Evolutionary conservation across 2,329 filamentous ascomycete genomes (phyloP), one percentile per base, ranked within the genome.

Genomic region (Graphilbum sp.): DNA sequence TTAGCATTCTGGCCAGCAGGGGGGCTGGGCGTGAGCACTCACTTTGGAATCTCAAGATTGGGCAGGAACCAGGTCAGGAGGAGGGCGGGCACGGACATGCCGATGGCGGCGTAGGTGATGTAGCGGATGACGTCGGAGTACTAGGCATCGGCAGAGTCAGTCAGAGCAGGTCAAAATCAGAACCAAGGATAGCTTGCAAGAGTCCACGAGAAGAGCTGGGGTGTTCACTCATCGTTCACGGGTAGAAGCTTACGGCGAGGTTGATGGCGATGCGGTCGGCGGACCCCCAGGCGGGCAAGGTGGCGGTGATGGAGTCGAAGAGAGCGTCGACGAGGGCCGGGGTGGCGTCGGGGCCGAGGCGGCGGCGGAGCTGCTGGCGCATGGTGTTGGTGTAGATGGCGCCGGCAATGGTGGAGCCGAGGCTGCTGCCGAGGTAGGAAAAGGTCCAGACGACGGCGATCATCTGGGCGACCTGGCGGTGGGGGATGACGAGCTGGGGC

Each of bases 51-150:
- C 40, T 46, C 37, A 27, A 44, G 44, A 32, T 52, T 45, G 8
- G 50, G 46, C 32, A 52, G 35, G 17, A 52, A 43, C 16, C 44
- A 34, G 11, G 46, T 42, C 11, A 49, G 35, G 15, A 50, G 35
- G 10, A 51, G 36, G 10, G 42, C 46, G 1, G 46, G 36, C 1
- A 46, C 40, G 2, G 49, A 47, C 20, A 47, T 38, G 2, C 44
- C 50, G 9, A 53, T 31, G 11, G 50, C 47, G 2, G 47, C 43
- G 31, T 51, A 52, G 4, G 49, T 51, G 36, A 52, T 49, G 32
- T 49, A 50, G 21, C 41, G 45, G 43, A 52, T 43, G 12, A 52
- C 46, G n/a, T 46, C 45, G n/a, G 49, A 46, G 38, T 47, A 52
- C 48, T 52, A 24, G 7, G 20, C 15, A 30, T 11, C n/a, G 13